Evolutionary conservation across 2,329 filamentous ascomycete species (phyloP), one percentile per base, ranked within the genome.

Genomic region (Thielaviopsis populi): DNA sequence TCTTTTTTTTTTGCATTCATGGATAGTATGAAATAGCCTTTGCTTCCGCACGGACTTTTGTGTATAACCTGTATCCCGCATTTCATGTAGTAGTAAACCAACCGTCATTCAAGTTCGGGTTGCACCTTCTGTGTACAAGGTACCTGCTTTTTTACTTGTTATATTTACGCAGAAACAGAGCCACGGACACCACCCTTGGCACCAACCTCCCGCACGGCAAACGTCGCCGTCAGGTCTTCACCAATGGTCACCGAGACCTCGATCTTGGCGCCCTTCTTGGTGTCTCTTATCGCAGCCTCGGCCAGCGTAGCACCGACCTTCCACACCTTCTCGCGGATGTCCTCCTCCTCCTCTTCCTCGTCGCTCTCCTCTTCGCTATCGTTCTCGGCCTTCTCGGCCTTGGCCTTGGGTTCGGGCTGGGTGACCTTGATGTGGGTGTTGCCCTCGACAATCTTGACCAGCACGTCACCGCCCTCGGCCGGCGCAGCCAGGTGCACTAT

Each of bases 211-310:
- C 92, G 82, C 64, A 87, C 85, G 50, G 91, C 88, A 69, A 96
- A 80, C 60, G 87, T 89, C 67, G 96, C 81, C 68, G 80, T 80
- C 64, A 96, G 78, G 73, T 97, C 91, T 30, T 83, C 86, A 63
- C 81, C 83, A 68, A 97, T 87, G 74, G 92, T 95, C 71, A 97
- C 83, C 73, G 90, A 95, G 63, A 97, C 85, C 80, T 99, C 94
- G 68, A 99, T 84, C 80, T 96, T 96, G 71, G 83, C 83, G 66
- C 84, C 87, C 78, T 92, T 91, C 84, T 92, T 92, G 69, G 95
- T 83, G 66, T 81, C 89, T 74, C 83, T 87, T 73, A 99, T 77
- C 40, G 87, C 88, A 11, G 89, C 87, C 79, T 99, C 94, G 66
- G 91, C 91, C 66, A 99, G 83, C 37, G 86, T 79, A 68, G 80